Evolutionary conservation across 805 yeast genomes (phyloP).

Genomic region (Priceomyces melissophilus): DNA sequence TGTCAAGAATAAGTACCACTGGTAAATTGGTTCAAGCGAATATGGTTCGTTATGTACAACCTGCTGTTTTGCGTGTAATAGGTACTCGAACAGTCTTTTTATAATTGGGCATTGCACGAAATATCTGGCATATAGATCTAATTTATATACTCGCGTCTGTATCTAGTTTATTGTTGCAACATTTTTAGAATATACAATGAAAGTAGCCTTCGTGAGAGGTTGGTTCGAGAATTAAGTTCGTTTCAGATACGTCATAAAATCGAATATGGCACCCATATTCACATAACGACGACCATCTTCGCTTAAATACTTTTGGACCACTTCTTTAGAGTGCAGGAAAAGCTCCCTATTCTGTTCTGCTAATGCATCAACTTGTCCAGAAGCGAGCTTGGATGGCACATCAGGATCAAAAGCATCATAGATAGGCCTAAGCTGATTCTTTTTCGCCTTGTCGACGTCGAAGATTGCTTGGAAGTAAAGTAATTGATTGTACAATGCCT

Average conservation of each 20-base stretch:
- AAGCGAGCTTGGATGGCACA: slow-evolving; percentile 26
- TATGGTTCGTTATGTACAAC: too few species aligned
- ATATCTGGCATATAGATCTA: too few species aligned
- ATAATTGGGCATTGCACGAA: too few species aligned
- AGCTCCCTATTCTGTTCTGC: slow-evolving; percentile 74
- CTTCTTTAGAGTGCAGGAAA: slow-evolving; percentile 51
- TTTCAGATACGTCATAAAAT: slow-evolving; percentile 38
- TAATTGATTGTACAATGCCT: slow-evolving; percentile 80
- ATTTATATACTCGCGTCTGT: too few species aligned
- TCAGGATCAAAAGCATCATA: slow-evolving; percentile 29
- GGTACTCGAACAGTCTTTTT: too few species aligned
- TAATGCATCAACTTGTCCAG: slow-evolving; percentile 64
- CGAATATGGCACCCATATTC: slow-evolving; percentile 78
- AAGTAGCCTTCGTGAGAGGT: too few species aligned
- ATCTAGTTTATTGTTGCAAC: too few species aligned
- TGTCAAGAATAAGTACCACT: too few species aligned
- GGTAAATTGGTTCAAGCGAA: too few species aligned
- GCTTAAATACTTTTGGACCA: slow-evolving; percentile 67
- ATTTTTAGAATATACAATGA: too few species aligned
- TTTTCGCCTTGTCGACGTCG: slow-evolving; percentile 75
- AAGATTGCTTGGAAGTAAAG: slow-evolving; percentile 75
- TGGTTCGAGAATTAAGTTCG: neutral
- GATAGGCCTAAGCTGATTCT: slow-evolving; percentile 55
- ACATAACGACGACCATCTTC: slow-evolving; percentile 90
- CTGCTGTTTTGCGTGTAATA: too few species aligned